These are phyloP conservation scores for Phlebiopsis gigantea DNA, from an alignment of 768 basidiomycete genomes.

Conservation along the genomic window DNA sequence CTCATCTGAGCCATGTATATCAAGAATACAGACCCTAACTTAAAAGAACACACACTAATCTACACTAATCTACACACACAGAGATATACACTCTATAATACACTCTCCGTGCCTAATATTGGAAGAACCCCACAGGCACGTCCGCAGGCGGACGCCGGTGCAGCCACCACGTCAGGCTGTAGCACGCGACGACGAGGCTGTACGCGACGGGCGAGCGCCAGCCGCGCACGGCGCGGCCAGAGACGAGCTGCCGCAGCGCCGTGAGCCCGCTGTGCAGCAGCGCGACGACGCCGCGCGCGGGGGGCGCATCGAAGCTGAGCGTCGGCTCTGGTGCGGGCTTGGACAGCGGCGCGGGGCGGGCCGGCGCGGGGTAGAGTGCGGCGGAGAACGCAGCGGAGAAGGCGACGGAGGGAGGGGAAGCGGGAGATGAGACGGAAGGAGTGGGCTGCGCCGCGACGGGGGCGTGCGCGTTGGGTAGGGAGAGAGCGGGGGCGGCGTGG, in stretches of 20 bases:
- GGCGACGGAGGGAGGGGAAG: background rate
- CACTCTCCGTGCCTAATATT: background rate
- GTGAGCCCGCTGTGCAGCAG: background rate
- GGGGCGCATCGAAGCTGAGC: background rate
- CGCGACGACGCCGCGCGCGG: background rate
- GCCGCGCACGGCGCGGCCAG: background rate
- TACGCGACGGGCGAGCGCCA: slow-evolving; percentile 4
- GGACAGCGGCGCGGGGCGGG: background rate
- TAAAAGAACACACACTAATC: background rate
- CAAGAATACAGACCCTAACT: too few relatives aligned
- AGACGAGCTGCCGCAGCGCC: background rate
- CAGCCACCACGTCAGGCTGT: slow-evolving; percentile 8
- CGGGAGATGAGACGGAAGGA: background rate
- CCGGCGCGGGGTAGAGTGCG: background rate
- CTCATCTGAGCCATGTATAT: too few relatives aligned
- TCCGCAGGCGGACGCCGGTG: background rate
- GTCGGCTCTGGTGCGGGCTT: background rate
- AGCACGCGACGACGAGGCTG: background rate
- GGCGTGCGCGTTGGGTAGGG: too few relatives aligned
- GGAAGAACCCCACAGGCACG: background rate
- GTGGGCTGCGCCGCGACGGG: background rate
- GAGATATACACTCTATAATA: background rate
- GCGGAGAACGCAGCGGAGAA: background rate
- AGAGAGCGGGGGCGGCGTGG: background rate
- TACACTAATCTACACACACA: background rate